Percentiles rank a stretch among this genome's conserved stretches.
Conservation (phyloP, 805 yeast genomes). For the Millerago galiae region DNA sequence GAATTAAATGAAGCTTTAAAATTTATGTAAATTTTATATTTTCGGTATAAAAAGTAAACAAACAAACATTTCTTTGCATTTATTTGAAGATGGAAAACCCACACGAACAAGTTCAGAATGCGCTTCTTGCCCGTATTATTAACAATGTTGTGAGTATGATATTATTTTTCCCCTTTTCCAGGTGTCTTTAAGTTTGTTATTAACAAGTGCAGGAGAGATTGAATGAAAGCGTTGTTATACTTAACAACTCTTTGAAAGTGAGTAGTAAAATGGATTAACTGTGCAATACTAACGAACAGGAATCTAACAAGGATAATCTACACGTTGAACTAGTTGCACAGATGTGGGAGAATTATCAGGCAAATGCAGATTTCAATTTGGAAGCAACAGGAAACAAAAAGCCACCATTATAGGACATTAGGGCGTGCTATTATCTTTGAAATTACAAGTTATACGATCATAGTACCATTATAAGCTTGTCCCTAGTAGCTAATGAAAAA, state of each 20-base stretch:
- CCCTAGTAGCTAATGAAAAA: no score
- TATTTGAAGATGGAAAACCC: conserved; percentile 65
- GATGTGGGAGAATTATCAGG: conserved; percentile 73
- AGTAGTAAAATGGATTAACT: conserved; percentile 14
- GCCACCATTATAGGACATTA: conserved; percentile 39
- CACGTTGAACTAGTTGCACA: conserved; percentile 66
- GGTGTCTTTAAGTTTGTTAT: neutral
- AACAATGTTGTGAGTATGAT: conserved; percentile 58
- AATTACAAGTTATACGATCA: neutral
- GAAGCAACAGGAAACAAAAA: conserved; percentile 58
- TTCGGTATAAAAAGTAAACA: no score
- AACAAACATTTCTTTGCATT: no score
- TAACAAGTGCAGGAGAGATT: conserved; percentile 45
- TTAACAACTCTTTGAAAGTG: conserved; percentile 54
- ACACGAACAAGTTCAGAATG: conserved; percentile 75
- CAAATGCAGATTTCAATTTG: conserved; percentile 64
- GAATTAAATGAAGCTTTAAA: no score
- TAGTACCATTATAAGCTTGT: no score
- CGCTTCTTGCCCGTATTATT: conserved; percentile 68
- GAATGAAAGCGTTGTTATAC: conserved; percentile 60
- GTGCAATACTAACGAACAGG: conserved; percentile 18
- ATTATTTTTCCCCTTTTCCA: no score
- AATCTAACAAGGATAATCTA: conserved; percentile 59
- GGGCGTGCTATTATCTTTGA: neutral
- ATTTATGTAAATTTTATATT: no score